Evolutionary conservation across 2,329 filamentous ascomycete genomes (phyloP), one percentile per base, ranked within the genome.

Genomic region (Tolypocladium guangdongense): DNA sequence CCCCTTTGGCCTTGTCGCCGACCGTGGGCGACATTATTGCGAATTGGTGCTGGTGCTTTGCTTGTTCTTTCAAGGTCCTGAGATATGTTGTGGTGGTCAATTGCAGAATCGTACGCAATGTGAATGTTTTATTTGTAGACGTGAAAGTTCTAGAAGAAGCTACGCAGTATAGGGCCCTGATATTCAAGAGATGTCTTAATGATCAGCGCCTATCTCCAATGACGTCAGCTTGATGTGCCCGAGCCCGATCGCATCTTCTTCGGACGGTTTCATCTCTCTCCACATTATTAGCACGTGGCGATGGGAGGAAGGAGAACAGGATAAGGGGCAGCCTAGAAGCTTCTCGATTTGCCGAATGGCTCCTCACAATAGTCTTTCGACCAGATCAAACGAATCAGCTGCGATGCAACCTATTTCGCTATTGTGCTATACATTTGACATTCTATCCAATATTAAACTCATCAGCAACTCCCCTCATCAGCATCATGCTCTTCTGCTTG

Each of bases 371-470:
- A 27, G 14, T 14, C 12, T 16, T 8, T 45, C 41, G 24, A 18
- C 14, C 22, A 16, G 4, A 12, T 45, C 16, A 18, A 18, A 8
- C 24, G 3, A 27, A 11, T 16, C 16, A 45, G 20, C 6, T 27
- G 16, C 24, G 18, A 45, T 32, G 43, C 43, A 46, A 32, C n/a
- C 4, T 6, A 5, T 33, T 46, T 32, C 43, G 43, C 43, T 33
- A 20, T 20, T 43, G 49, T 24, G 32, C 22, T 8, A 24, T 22
- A 10, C 24, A 37, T 27, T 11, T 52, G 22, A 10, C 24, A 37
- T 27, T 11, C 53, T 71, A 85, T 18, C 83, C 83, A 64, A 87
- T 78, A 64, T 87, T 87, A 63, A 87, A 87, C 70, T 87, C 84
- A 58, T 77, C 76, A 22, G 82, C 79, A 55, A 74, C 75, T 59